Conservation (phyloP, 768 basidiomycete genomes). For the Trichaptum fuscoviolaceum region DNA sequence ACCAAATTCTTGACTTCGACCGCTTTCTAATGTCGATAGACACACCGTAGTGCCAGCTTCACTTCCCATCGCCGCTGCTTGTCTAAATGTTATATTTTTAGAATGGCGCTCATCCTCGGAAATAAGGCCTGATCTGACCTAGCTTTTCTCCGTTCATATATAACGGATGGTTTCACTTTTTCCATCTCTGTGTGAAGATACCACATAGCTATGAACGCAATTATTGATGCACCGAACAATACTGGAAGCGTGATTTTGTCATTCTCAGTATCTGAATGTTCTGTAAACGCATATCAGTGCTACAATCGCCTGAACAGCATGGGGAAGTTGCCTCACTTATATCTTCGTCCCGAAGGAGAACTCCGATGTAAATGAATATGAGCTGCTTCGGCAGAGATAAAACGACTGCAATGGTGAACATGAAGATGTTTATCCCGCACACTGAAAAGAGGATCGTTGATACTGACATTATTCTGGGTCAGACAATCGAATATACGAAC, state of each 20-base stretch:
- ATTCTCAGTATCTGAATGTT: background rate
- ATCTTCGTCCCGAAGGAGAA: background rate
- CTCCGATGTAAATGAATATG: slow-evolving; percentile 27
- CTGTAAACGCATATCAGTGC: background rate
- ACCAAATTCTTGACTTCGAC: background rate
- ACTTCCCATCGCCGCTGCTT: background rate
- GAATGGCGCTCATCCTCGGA: background rate
- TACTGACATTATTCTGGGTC: background rate
- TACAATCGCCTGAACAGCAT: background rate
- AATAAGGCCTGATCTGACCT: slow-evolving; percentile 23
- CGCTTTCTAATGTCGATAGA: background rate
- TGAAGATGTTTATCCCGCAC: slow-evolving; percentile 25
- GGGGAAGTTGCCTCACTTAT: background rate
- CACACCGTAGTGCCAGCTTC: background rate
- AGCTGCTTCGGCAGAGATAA: slow-evolving; percentile 32
- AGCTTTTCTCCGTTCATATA: slow-evolving; percentile 66
- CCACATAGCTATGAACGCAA: slow-evolving; percentile 57
- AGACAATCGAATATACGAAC: background rate
- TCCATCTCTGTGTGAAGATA: slow-evolving; percentile 75
- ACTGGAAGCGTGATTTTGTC: background rate
- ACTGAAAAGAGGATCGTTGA: slow-evolving; percentile 22
- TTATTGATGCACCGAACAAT: background rate
- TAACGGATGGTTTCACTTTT: slow-evolving; percentile 55
- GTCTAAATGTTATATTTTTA: background rate
- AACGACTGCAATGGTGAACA: slow-evolving; percentile 26